A percentile compares a stretch with the other conserved stretches of the same genome.
Conservation (phyloP, 2,329 filamentous ascomycete species). For the Fusarium sp. region DNA sequence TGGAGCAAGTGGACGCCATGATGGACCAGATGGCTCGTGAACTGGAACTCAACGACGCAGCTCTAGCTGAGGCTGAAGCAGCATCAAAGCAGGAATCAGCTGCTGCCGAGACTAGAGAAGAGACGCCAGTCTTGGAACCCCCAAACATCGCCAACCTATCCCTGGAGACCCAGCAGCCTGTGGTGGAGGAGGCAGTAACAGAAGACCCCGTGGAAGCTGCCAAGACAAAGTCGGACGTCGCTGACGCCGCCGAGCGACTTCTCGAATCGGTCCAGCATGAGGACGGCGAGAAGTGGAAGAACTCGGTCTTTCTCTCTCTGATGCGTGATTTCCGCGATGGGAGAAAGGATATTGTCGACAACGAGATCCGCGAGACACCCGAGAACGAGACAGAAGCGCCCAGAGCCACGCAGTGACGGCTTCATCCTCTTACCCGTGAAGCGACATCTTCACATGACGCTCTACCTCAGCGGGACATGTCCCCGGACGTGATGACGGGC, state of each 20-base stretch:
- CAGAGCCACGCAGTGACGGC: slow-evolving; percentile 34
- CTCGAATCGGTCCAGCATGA: slow-evolving; percentile 59
- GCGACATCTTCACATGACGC: background rate
- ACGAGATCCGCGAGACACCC: slow-evolving; percentile 53
- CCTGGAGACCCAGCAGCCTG: slow-evolving; percentile 33
- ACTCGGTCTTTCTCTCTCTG: slow-evolving; percentile 57
- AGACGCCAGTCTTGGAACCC: slow-evolving; percentile 42
- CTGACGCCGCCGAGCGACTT: slow-evolving; percentile 57
- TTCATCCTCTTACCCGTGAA: background rate
- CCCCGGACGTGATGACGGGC: background rate
- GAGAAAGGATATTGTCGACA: slow-evolving; percentile 57
- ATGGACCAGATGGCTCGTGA: slow-evolving; percentile 59
- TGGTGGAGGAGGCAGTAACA: slow-evolving; percentile 28
- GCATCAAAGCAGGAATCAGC: slow-evolving; percentile 12
- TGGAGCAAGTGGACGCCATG: slow-evolving; percentile 56
- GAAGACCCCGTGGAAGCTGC: slow-evolving; percentile 28
- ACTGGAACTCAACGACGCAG: slow-evolving; percentile 52
- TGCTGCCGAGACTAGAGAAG: slow-evolving; percentile 10
- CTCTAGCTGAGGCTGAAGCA: slow-evolving; percentile 40
- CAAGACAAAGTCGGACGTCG: slow-evolving; percentile 52
- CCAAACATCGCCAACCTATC: slow-evolving; percentile 50
- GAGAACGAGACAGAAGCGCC: slow-evolving; percentile 18
- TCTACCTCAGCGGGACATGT: background rate
- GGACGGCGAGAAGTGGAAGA: slow-evolving; percentile 60
- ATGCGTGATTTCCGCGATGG: slow-evolving; percentile 61